Evolutionary conservation across 2,329 filamentous ascomycete species (phyloP), one percentile per base, ranked within the genome.

Genomic region (Grosmannia penicillata): DNA sequence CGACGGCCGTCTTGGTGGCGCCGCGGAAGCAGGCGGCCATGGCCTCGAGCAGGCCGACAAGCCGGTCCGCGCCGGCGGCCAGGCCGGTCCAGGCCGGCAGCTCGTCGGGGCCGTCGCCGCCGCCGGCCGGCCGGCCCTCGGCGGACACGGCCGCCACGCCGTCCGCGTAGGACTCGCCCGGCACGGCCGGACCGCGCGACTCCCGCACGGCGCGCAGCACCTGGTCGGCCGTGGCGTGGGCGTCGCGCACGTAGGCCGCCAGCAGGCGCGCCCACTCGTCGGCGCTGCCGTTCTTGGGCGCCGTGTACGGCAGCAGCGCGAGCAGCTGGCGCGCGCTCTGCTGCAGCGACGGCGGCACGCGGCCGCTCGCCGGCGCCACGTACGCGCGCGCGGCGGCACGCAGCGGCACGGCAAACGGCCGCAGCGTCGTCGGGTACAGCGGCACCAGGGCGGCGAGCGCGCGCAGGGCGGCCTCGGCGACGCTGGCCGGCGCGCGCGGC

Each of bases 381-480:
- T 78, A 73, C 6, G 59, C 58, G 33, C 69, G 63, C 30, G 78
- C 59, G 17, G 80, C 64, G 11, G 68, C 61, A 39, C 70, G 74
- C 31, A 93, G 69, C 47, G 85, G 80, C 27, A 70, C 66, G 42
- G 73, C 68, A 52, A 79, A 83, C 1, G 84, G 80, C 11, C 89
- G 78, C 56, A 93, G 80, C 24, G 83, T 83, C 7, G 85, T 82
- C 23, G 84, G 78, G 56, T 93, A 87, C 37, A 78, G 70, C n/a
- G 82, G 79, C 24, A 93, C 61, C 25, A 95, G 63, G 32, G 75
- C 68, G 24, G 71, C 64, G 43, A 94, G 76, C 36, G 82, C 75
- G 45, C 80, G 73, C 27, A 87, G 71, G 5, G 89, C 66, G 8
- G 72, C 72, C 51, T 84, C 75, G 28, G 82, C 56, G 26, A 85